phyloP scores from a whole-genome alignment of 257 asterid genomes.

The Solanum infundibuliforme region DNA sequence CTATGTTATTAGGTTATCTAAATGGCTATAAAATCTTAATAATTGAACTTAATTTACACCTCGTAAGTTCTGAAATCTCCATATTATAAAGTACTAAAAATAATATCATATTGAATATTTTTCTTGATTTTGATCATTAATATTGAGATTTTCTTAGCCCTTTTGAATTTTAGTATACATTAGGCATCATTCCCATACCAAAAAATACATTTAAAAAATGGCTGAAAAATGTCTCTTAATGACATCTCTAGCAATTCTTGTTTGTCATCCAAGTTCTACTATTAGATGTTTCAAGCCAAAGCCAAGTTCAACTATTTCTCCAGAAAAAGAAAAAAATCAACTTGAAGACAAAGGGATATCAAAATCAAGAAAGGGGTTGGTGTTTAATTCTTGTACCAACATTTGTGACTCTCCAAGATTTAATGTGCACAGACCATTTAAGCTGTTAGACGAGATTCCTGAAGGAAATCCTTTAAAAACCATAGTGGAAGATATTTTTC shows the following conservation, averaged over 20 bases:
- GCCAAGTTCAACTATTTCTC: background rate
- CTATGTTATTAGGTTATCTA: background rate
- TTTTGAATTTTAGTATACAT: background rate
- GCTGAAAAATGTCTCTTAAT: conserved; percentile 1
- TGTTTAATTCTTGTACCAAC: background rate
- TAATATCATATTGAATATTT: background rate
- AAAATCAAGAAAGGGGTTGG: background rate
- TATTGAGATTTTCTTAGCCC: background rate
- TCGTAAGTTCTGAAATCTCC: background rate
- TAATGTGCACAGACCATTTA: background rate
- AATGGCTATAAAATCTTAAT: background rate
- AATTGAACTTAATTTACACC: background rate
- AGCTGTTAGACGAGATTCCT: background rate
- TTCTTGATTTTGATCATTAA: background rate
- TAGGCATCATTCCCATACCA: background rate
- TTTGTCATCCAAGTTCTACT: conserved; percentile 2
- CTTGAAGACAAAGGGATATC: background rate
- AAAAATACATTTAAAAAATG: background rate
- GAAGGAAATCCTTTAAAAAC: background rate
- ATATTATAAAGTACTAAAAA: background rate
- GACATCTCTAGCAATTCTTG: conserved; percentile 7
- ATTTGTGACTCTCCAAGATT: background rate
- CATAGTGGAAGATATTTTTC: background rate
- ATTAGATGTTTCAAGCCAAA: conserved; percentile 7
- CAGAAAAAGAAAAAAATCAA: background rate